Percentiles rank a stretch among this genome's conserved stretches.
Conservation (phyloP, 768 basidiomycete species). For the Rhodotorula diobovata region DNA sequence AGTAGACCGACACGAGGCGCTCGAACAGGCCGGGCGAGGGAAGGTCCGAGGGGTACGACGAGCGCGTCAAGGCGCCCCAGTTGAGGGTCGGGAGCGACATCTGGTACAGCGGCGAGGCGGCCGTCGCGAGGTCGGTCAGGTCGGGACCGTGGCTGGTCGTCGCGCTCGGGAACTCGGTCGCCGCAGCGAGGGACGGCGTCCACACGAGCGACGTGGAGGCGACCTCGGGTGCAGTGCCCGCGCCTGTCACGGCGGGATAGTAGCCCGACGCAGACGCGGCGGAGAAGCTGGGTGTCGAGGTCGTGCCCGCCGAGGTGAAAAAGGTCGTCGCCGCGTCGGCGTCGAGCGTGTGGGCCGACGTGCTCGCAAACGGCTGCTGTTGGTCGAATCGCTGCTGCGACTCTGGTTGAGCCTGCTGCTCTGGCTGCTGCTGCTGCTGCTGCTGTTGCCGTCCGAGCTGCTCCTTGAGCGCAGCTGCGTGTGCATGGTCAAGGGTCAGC, state of each 20-base stretch:
- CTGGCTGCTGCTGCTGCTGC: background rate
- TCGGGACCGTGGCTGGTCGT: background rate
- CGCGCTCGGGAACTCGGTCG: background rate
- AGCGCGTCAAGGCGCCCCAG: background rate
- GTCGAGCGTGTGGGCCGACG: background rate
- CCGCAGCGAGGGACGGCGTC: background rate
- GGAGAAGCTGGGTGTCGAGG: background rate
- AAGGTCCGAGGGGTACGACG: background rate
- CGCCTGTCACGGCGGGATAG: background rate
- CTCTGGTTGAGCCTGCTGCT: background rate
- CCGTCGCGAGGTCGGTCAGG: conserved; percentile 3
- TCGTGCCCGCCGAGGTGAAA: background rate
- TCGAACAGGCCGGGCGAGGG: background rate
- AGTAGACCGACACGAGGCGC: conserved; percentile 35
- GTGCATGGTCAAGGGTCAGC: background rate
- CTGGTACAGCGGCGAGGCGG: background rate
- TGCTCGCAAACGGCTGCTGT: background rate
- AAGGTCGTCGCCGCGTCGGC: background rate
- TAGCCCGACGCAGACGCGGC: background rate
- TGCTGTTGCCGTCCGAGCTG: background rate
- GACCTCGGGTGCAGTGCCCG: background rate
- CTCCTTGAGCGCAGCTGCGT: background rate
- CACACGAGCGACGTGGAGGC: background rate
- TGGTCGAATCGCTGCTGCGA: background rate
- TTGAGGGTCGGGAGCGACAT: background rate